Conservation (phyloP, 2,329 filamentous ascomycete genomes). For the Aspergillus pseudotamarii region DNA sequence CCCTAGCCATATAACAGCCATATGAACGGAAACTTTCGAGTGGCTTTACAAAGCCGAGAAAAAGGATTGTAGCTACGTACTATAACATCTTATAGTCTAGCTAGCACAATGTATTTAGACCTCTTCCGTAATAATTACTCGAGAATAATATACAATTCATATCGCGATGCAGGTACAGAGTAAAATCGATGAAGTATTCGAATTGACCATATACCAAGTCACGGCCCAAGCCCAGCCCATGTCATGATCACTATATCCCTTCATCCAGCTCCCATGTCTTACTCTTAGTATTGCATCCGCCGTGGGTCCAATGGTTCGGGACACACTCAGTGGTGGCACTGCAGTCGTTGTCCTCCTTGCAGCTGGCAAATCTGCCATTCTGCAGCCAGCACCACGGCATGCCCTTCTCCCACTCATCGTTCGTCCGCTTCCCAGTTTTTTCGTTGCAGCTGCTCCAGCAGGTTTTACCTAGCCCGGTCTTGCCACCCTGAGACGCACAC, state of each 20-base stretch:
- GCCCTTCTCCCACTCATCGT: conserved; percentile 1
- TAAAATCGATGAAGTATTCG: neutral
- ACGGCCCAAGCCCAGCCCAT: neutral
- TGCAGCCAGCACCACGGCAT: conserved; percentile 6
- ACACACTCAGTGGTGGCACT: conserved; percentile 5
- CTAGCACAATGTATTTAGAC: no score
- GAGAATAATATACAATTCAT: neutral
- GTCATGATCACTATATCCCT: neutral
- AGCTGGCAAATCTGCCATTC: neutral
- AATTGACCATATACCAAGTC: neutral
- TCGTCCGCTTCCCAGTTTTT: conserved; percentile 6
- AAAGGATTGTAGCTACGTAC: no score
- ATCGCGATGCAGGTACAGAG: neutral
- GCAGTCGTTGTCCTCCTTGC: neutral
- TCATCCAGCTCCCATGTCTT: neutral
- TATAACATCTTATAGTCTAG: no score
- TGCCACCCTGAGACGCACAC: conserved; percentile 3
- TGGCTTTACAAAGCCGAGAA: no score
- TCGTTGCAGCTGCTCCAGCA: conserved; percentile 7
- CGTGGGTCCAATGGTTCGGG: neutral
- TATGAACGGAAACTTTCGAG: no score
- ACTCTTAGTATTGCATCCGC: neutral
- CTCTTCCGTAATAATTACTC: no score
- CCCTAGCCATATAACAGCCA: no score
- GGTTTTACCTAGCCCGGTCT: neutral